Base-by-base conservation (phyloP, 805 yeast genomes). In the Pichia californica region DNA sequence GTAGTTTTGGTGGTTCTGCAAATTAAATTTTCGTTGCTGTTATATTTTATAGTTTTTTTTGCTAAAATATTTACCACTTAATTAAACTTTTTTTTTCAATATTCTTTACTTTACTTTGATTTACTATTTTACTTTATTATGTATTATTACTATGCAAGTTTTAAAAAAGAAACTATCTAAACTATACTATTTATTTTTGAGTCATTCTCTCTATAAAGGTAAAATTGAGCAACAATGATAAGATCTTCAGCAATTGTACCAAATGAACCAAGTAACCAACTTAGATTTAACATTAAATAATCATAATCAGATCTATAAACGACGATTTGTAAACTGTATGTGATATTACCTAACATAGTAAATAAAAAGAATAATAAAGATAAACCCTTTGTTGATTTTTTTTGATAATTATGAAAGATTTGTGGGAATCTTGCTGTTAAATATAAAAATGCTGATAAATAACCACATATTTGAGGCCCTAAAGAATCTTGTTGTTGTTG, bases 341-440 rank as follows among this genome's bases (percentile, higher is more conserved):
- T 80, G 49, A 83, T 56, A 59, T 84, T 84, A 16, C 93, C 94
- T 53, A 83, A 65, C 9, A 83, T 74, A 26, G 89, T 81, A 50
- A 83, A 78, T 51, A 84, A 62, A 65, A 84, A 83, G 63, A 84
- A 85, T 41, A 87, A 74, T 49, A 91, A 75, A 44, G 96, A 83
- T 53, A 93, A 81, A 2, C 98, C 98, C 44, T 77, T 74, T 43
- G 88, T 88, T 5, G 95, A 83, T 55, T 81, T 78, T 51, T 95
- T 76, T 37, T 68, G 68, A 59, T 80, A 76, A 64, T 91, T 91
- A 57, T 85, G 94, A 45, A 75, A 66, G 42, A 91, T 83, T 63
- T 91, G 99, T 0, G 99, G 99, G 29, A 62, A 40, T 51, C 88
- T 67, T 3, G 93, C 93, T 8, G 84, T 77, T 51, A 84, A 68